Evolutionary conservation across 2,329 filamentous ascomycete genomes (phyloP).

Genomic region (Venturia effusa): DNA sequence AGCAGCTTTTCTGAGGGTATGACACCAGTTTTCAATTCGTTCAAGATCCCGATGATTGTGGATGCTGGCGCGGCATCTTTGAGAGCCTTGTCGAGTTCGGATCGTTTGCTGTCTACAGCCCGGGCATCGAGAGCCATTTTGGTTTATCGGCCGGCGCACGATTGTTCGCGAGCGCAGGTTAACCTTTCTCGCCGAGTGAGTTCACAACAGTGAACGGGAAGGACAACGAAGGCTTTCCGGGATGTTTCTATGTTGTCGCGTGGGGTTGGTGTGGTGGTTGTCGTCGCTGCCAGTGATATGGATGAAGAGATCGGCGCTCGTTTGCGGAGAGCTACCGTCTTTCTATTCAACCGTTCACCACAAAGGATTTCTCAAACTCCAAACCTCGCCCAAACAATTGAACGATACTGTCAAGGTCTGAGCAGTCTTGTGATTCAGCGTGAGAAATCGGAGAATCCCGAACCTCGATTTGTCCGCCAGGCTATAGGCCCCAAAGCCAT

Average conservation of each 20-base stretch:
- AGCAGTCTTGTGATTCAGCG: not conserved
- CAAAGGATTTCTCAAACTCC: not conserved
- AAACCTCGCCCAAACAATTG: not conserved
- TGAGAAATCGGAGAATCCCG: not conserved
- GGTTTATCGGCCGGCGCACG: not conserved
- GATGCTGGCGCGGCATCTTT: slow-evolving; percentile 61
- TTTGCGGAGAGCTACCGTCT: not conserved
- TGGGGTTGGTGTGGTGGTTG: not conserved
- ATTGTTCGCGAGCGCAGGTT: not conserved
- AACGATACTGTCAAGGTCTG: not conserved
- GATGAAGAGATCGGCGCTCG: not conserved
- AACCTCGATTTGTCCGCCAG: not conserved
- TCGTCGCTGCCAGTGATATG: not conserved
- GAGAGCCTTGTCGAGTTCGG: slow-evolving; percentile 70
- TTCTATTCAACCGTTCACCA: not conserved
- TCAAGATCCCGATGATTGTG: slow-evolving; percentile 63
- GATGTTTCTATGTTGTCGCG: not conserved
- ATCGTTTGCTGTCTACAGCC: slow-evolving; percentile 67
- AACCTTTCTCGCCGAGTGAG: not conserved
- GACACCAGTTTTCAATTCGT: slow-evolving; percentile 68
- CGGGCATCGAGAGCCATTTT: slow-evolving; percentile 58
- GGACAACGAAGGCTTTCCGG: not conserved
- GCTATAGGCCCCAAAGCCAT: slow-evolving; percentile 21
- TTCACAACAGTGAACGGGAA: not conserved
- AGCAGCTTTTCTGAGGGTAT: slow-evolving; percentile 81